These are phyloP conservation scores for Tetrapisispora pingtungensis DNA, from an alignment of 805 yeast genomes.

Conservation along the genomic window DNA sequence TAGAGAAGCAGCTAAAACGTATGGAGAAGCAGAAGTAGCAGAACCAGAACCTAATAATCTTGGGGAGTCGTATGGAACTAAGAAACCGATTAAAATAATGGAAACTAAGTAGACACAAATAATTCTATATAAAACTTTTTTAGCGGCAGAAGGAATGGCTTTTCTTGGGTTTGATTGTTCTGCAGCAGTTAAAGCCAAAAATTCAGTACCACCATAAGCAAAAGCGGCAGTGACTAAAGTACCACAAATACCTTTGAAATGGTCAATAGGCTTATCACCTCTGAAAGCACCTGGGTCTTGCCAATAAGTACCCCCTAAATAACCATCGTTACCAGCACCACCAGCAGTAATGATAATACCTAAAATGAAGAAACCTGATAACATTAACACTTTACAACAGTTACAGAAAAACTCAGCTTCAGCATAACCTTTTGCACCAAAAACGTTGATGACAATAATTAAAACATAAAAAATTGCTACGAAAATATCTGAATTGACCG, in stretches of 20 bases:
- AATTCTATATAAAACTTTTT: slow-evolving; percentile 48
- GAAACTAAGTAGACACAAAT: slow-evolving; percentile 40
- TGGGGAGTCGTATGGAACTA: slow-evolving; percentile 42
- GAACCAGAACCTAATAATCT: slow-evolving; percentile 36
- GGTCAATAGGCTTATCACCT: slow-evolving; percentile 29
- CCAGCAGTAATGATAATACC: slow-evolving; percentile 38
- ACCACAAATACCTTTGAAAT: slow-evolving; percentile 45
- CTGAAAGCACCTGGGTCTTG: slow-evolving; percentile 44
- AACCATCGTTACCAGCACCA: slow-evolving; percentile 34
- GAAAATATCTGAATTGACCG: slow-evolving; percentile 48
- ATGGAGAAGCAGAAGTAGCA: slow-evolving; percentile 55
- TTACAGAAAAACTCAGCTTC: slow-evolving; percentile 61
- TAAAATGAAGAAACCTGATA: slow-evolving; percentile 47
- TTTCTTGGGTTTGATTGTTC: slow-evolving; percentile 46
- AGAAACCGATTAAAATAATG: slow-evolving; percentile 38
- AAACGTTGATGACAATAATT: slow-evolving; percentile 37
- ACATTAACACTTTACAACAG: slow-evolving; percentile 51
- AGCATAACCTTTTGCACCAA: slow-evolving; percentile 50
- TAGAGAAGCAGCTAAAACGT: slow-evolving; percentile 48
- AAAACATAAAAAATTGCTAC: slow-evolving; percentile 43
- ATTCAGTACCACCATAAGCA: slow-evolving; percentile 54
- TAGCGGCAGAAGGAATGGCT: slow-evolving; percentile 48
- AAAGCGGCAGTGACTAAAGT: slow-evolving; percentile 49
- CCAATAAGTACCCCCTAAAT: slow-evolving; percentile 45
- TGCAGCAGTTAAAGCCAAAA: slow-evolving; percentile 49